Evolutionary conservation across 441 rosid species (phyloP).

Genomic region (Euphorbia schlechtendalii): DNA sequence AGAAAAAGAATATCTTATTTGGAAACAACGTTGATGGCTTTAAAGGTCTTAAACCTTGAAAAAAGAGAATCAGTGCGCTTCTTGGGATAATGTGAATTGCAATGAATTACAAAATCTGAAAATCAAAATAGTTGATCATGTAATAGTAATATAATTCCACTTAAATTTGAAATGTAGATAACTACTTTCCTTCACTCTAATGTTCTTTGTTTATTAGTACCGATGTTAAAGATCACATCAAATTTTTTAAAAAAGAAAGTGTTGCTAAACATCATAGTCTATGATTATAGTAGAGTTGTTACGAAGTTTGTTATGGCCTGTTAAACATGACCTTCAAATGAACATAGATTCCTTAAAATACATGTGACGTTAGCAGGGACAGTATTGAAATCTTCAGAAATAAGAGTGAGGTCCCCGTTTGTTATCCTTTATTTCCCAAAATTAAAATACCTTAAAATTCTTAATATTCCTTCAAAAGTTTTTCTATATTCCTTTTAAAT

Average conservation of each 20-base stretch:
- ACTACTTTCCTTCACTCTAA: too few species aligned
- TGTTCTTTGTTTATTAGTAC: too few species aligned
- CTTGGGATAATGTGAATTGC: neutral
- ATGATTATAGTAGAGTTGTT: neutral
- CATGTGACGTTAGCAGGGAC: neutral
- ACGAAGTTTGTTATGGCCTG: neutral
- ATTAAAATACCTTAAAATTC: neutral
- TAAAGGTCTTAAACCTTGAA: neutral
- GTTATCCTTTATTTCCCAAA: neutral
- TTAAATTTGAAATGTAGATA: too few species aligned
- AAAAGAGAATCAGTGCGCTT: neutral
- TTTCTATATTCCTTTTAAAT: neutral
- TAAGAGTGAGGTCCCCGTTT: neutral
- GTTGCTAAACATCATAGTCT: too few species aligned
- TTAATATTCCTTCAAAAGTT: neutral
- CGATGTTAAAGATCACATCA: too few species aligned
- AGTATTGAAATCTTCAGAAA: neutral
- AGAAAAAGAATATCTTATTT: neutral
- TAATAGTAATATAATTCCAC: neutral
- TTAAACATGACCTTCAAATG: neutral
- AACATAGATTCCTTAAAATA: neutral
- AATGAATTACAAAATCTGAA: neutral
- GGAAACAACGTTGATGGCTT: neutral
- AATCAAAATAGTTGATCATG: neutral
- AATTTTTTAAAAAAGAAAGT: too few species aligned